Percentiles rank a stretch among this genome's conserved stretches.
Evolutionary conservation across 2,329 filamentous ascomycete genomes (phyloP).

Genomic region (Fusarium sp.): DNA sequence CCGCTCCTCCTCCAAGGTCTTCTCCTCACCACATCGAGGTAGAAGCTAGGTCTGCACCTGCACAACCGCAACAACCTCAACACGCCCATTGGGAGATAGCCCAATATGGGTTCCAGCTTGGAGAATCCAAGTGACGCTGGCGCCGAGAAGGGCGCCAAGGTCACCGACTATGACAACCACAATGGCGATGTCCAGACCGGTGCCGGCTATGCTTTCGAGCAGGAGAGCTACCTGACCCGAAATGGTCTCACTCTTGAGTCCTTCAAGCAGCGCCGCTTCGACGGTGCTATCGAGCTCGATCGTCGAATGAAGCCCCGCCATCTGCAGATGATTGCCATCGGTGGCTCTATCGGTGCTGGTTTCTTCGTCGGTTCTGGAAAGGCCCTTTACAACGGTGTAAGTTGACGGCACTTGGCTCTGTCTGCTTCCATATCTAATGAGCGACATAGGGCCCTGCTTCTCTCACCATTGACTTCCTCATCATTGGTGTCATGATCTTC

Average conservation of each 20-base stretch:
- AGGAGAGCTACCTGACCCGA: constrained; percentile 38
- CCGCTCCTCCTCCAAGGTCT: constrained; percentile 1
- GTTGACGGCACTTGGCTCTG: not conserved
- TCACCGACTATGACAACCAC: constrained; percentile 33
- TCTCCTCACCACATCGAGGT: not conserved
- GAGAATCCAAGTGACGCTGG: constrained; percentile 38
- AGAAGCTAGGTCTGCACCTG: not conserved
- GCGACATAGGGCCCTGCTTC: constrained; percentile 52
- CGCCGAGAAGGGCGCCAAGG: constrained; percentile 37
- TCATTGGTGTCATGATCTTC: constrained; percentile 72
- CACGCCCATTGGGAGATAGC: constrained; percentile 8
- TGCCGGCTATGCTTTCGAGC: constrained; percentile 34
- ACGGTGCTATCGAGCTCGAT: constrained; percentile 51
- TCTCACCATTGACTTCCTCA: constrained; percentile 62
- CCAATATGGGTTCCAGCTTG: constrained; percentile 35
- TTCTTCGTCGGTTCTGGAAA: constrained; percentile 72
- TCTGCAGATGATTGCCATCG: constrained; percentile 73
- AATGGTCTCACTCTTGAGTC: constrained; percentile 44
- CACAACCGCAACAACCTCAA: constrained; percentile 4
- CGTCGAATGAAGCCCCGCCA: constrained; percentile 67
- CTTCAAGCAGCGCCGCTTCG: constrained; percentile 38
- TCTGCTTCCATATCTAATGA: constrained; percentile 7
- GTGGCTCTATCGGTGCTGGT: constrained; percentile 71
- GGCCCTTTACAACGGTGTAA: constrained; percentile 62
- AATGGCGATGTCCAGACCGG: constrained; percentile 25